Conservation (phyloP, 352 stramenopile genomes). For the Thalassiosira delicatula region DNA sequence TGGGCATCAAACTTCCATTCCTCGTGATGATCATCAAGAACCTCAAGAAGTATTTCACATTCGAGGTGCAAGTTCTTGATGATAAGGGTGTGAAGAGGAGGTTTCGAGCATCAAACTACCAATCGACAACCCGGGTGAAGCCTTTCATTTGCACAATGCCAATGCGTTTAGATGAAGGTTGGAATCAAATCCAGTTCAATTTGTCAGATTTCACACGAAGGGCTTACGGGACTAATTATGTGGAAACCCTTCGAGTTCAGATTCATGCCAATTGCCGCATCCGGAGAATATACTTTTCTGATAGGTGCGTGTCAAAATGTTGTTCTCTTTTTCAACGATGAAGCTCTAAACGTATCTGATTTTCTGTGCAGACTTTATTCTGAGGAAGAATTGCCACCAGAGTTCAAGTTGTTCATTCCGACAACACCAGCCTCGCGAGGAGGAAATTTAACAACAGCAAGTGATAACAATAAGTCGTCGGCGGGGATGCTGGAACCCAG, state of each 20-base stretch:
- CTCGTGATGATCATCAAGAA: constrained; percentile 99
- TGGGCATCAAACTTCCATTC: constrained; percentile 97
- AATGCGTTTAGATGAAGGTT: constrained; percentile 97
- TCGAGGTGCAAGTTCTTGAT: constrained; percentile 97
- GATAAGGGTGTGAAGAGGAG: constrained; percentile 96
- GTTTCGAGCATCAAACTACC: constrained; percentile 97
- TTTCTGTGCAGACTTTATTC: too few relatives aligned
- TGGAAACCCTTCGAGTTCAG: too few relatives aligned
- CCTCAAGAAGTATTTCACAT: constrained; percentile 98
- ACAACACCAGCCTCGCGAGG: constrained; percentile 52
- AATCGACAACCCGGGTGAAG: constrained; percentile 96
- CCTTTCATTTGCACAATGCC: constrained; percentile 99
- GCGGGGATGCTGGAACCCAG: constrained; percentile 2
- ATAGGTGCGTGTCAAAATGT: too few relatives aligned
- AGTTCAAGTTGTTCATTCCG: constrained; percentile 97
- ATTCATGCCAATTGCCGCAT: too few relatives aligned
- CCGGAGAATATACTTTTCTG: too few relatives aligned
- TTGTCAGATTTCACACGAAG: too few relatives aligned
- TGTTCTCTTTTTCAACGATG: too few relatives aligned
- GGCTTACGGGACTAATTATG: too few relatives aligned
- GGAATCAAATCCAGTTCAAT: constrained; percentile 99
- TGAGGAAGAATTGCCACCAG: constrained; percentile 94
- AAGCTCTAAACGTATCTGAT: too few relatives aligned
- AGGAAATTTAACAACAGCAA: constrained; percentile 11
- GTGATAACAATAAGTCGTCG: neutral